Evolutionary conservation across 2,329 filamentous ascomycete species (phyloP).

Genomic region (Botrytis fabae): DNA sequence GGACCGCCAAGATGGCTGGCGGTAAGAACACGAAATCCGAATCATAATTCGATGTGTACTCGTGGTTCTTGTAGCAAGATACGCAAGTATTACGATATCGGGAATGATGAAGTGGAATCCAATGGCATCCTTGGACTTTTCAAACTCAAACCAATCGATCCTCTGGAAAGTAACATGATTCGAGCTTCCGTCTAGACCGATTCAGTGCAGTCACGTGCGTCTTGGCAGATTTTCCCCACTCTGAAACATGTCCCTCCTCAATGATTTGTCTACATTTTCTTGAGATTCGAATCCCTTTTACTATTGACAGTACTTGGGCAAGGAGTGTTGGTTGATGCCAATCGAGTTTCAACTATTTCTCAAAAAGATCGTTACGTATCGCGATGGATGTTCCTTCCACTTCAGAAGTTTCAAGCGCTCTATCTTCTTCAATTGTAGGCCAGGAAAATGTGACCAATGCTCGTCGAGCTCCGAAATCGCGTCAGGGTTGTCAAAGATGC

Average conservation of each 20-base stretch:
- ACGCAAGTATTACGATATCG: not conserved
- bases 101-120: not conserved
- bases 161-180: not conserved
- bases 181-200: not conserved
- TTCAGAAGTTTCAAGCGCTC: not conserved
- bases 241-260: not conserved
- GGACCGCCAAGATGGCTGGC: not conserved
- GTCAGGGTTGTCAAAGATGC: constrained; percentile 37
- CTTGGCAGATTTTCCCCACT: not conserved
- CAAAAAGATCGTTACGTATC: not conserved
- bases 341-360: not conserved
- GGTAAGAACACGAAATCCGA: not conserved
- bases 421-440: not conserved
- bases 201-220: not conserved
- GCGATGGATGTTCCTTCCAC: not conserved
- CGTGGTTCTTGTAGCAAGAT: not conserved
- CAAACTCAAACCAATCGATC: not conserved
- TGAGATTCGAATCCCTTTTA: not conserved
- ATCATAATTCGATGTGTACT: not conserved
- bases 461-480: constrained; percentile 36
- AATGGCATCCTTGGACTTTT: not conserved
- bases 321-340: not conserved
- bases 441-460: constrained; percentile 26
- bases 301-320: not conserved
- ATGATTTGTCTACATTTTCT: not conserved